Evolutionary conservation across 768 basidiomycete genomes (phyloP).

Genomic region (Leccinum subtestaceum): DNA sequence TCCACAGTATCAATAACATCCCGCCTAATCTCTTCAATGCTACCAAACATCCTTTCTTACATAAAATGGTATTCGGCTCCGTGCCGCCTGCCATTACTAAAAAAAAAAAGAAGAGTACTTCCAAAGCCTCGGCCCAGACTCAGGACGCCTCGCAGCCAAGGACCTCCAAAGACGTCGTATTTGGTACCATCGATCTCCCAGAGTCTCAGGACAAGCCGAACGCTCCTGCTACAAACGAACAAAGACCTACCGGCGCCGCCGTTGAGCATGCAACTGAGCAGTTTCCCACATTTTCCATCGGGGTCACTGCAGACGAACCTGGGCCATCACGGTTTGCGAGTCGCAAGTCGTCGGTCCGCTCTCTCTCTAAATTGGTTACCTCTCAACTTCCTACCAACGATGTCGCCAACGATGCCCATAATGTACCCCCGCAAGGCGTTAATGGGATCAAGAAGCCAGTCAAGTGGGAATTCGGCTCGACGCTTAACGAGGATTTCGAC

Average conservation of each 20-base stretch:
- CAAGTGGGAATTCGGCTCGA: conserved; percentile 62
- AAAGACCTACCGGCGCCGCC: conserved; percentile 8
- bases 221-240: neutral
- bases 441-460: conserved; percentile 17
- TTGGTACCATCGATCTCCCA: conserved; percentile 47
- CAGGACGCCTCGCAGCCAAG: conserved; percentile 9
- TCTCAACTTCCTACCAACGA: conserved; percentile 1
- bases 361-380: conserved; percentile 11
- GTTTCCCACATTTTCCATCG: conserved; percentile 44
- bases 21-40: conserved; percentile 6
- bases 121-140: conserved; percentile 2
- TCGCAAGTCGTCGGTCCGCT: conserved; percentile 26
- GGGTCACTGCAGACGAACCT: conserved; percentile 39
- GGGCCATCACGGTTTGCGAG: conserved; percentile 25
- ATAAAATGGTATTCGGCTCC: conserved; percentile 19
- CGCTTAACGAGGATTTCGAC: conserved; percentile 18
- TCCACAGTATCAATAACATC: conserved; percentile 18
- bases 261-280: conserved; percentile 27
- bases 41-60: conserved; percentile 12
- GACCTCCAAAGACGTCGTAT: conserved; percentile 38
- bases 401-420: neutral
- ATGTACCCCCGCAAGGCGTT: neutral
- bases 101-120: conserved; percentile 13
- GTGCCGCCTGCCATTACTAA: conserved; percentile 12
- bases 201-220: conserved; percentile 17